Conservation (phyloP, 129 eudicot species). For the Gnaphalium uliginosum region DNA sequence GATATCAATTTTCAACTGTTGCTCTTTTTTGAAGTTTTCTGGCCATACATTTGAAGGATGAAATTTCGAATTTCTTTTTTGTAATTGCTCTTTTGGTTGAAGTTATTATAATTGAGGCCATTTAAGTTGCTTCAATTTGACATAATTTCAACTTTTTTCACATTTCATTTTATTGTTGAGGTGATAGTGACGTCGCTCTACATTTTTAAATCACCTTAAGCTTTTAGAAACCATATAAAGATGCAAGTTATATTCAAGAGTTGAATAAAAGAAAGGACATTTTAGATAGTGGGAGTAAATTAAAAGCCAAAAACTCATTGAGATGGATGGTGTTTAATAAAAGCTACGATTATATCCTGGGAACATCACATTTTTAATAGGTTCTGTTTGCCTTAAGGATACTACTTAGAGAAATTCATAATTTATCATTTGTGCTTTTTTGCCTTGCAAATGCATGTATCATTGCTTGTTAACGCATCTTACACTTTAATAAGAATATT, state of each 20-base stretch:
- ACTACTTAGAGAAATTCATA: neutral
- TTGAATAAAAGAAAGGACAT: neutral
- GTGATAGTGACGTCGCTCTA: conserved; percentile 7
- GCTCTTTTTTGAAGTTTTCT: neutral
- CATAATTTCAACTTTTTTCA: neutral
- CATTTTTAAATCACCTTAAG: conserved; percentile 5
- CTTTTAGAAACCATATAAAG: conserved; percentile 6
- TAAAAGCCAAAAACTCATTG: conserved; percentile 1
- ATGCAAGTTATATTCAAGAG: conserved; percentile 3
- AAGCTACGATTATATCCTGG: neutral
- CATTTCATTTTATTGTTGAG: conserved; percentile 1
- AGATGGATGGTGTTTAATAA: conserved; percentile 12
- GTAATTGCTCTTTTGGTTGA: conserved; percentile 13
- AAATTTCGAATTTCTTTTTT: neutral
- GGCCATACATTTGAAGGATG: conserved; percentile 16
- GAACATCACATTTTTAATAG: no score
- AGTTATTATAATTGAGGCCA: neutral
- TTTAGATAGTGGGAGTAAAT: neutral
- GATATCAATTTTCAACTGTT: no score
- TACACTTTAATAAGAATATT: conserved; percentile 14
- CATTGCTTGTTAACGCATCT: conserved; percentile 17
- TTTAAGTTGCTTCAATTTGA: neutral
- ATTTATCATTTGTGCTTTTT: conserved; percentile 10
- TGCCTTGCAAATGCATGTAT: conserved; percentile 7
- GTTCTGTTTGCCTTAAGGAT: neutral